phyloP scores from a whole-genome alignment of 1,284 basidiomycete genomes.

The Cryptococcus wingfieldii region DNA sequence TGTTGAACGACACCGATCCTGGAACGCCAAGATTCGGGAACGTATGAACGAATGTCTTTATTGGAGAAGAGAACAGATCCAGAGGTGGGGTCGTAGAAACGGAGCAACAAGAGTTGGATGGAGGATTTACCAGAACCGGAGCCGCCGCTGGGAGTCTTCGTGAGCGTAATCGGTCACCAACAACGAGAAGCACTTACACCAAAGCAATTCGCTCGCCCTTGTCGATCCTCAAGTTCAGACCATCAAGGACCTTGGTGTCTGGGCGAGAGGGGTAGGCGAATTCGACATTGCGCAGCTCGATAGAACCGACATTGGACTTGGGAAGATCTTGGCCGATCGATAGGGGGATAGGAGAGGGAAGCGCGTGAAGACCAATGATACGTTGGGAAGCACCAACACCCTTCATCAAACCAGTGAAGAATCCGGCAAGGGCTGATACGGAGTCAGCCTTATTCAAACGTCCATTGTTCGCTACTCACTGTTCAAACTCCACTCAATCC shows the following conservation, averaged over 20 bases:
- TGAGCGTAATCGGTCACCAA: not conserved
- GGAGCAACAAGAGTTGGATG: slow-evolving; percentile 72
- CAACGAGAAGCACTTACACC: slow-evolving; percentile 26
- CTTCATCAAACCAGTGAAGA: slow-evolving; percentile 48
- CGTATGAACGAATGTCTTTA: slow-evolving; percentile 62
- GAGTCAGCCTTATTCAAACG: not conserved
- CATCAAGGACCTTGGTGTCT: slow-evolving; percentile 74
- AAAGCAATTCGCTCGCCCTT: slow-evolving; percentile 51
- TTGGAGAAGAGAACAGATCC: slow-evolving; percentile 77
- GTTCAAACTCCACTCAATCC: slow-evolving; percentile 48
- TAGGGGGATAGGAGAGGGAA: slow-evolving; percentile 41
- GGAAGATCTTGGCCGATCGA: slow-evolving; percentile 34
- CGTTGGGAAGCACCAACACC: slow-evolving; percentile 47
- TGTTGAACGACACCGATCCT: slow-evolving; percentile 63
- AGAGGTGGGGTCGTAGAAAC: slow-evolving; percentile 78
- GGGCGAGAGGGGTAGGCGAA: slow-evolving; percentile 92
- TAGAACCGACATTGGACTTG: slow-evolving; percentile 57
- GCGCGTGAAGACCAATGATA: slow-evolving; percentile 39
- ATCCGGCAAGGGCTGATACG: slow-evolving; percentile 37
- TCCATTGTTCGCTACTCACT: slow-evolving; percentile 24
- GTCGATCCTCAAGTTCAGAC: slow-evolving; percentile 52
- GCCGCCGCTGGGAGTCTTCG: slow-evolving; percentile 31
- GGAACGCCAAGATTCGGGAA: slow-evolving; percentile 69
- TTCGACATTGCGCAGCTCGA: slow-evolving; percentile 68
- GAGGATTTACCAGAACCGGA: slow-evolving; percentile 52